These are phyloP conservation scores for Excoecaria cochinchinensis DNA, from an alignment of 345 rosid species.

Conservation along the genomic window DNA sequence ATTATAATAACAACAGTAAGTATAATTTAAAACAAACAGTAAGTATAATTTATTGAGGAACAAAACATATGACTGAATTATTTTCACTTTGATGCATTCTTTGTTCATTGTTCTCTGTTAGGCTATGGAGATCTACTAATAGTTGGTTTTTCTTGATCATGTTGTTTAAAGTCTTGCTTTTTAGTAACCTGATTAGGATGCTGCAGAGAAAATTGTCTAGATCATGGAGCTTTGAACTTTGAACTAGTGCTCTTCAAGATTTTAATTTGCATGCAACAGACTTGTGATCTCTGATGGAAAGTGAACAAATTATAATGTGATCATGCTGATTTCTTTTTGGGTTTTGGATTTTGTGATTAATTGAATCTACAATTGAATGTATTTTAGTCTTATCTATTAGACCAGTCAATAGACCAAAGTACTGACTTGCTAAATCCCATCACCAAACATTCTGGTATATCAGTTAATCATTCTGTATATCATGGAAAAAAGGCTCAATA, in stretches of 20 bases:
- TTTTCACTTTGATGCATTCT: too few relatives aligned
- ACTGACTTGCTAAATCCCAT: not conserved
- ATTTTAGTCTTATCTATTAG: not conserved
- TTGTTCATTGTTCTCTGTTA: not conserved
- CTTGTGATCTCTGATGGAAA: not conserved
- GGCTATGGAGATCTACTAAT: not conserved
- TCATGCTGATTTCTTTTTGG: too few relatives aligned
- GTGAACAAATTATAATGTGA: not conserved
- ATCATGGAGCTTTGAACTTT: not conserved
- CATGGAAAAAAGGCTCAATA: not conserved
- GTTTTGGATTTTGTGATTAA: too few relatives aligned
- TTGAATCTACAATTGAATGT: not conserved
- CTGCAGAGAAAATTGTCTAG: not conserved
- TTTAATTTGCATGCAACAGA: conserved; percentile 1
- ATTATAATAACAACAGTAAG: too few relatives aligned
- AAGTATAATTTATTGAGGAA: too few relatives aligned
- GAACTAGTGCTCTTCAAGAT: not conserved
- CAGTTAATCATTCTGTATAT: not conserved
- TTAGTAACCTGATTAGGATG: not conserved
- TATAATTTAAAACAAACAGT: too few relatives aligned
- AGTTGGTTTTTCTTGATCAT: conserved; percentile 8
- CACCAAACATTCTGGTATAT: not conserved
- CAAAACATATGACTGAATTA: too few relatives aligned
- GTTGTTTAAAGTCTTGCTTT: not conserved
- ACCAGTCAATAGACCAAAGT: not conserved